Conservation (phyloP, 164 flowering plant species). For the Vitis amurensis region DNA sequence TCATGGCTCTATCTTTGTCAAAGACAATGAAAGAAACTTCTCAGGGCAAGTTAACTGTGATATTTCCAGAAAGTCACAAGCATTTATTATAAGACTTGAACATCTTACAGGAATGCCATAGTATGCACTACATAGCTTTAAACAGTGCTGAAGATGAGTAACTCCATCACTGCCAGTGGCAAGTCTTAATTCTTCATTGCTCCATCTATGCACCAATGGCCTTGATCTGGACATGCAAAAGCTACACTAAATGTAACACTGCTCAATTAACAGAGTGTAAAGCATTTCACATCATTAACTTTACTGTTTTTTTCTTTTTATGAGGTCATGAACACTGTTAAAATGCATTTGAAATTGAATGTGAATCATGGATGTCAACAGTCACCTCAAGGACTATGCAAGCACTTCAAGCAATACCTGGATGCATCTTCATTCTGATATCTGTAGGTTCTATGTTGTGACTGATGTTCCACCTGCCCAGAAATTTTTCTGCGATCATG, state of each 20-base stretch:
- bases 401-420: slow-evolving; percentile 25
- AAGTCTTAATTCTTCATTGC: slow-evolving; percentile 54
- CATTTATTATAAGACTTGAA: not conserved
- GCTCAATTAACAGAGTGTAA: slow-evolving; percentile 8
- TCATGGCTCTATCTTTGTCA: not conserved
- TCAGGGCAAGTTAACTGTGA: not conserved
- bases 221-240: slow-evolving; percentile 20
- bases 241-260: slow-evolving; percentile 6
- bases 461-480: slow-evolving; percentile 44
- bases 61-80: not conserved
- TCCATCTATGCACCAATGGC: slow-evolving; percentile 48
- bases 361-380: not conserved
- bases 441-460: slow-evolving; percentile 16
- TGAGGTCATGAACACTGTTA: not conserved
- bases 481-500: slow-evolving; percentile 71
- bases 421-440: slow-evolving; percentile 10
- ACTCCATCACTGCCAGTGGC: slow-evolving; percentile 57
- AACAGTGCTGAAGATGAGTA: slow-evolving; percentile 45
- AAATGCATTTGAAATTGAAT: slow-evolving; percentile 5
- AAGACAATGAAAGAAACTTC: not conserved
- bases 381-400: too few relatives aligned
- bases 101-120: slow-evolving; percentile 63
- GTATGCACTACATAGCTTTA: slow-evolving; percentile 72
- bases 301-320: too few relatives aligned
- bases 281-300: not conserved